Conservation (phyloP, 345 rosid species). For the Erysimum cheiranthoides region DNA sequence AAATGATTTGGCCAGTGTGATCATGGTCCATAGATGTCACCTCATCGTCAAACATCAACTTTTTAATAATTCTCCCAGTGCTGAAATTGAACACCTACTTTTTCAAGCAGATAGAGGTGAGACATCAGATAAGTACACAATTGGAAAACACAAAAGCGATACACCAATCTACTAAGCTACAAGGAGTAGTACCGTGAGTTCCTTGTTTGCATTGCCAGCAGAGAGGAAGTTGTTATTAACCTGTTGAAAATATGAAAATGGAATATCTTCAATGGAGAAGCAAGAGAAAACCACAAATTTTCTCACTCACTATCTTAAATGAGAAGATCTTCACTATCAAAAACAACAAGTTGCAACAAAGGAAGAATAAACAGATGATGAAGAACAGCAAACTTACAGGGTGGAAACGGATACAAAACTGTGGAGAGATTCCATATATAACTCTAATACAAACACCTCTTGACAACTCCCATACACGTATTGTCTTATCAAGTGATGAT, state of each 20-base stretch:
- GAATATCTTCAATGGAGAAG: constrained; percentile 5
- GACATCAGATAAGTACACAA: constrained; percentile 32
- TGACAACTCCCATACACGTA: constrained; percentile 95
- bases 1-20: constrained; percentile 92
- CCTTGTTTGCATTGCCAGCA: constrained; percentile 89
- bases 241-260: constrained; percentile 54
- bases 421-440: constrained; percentile 85
- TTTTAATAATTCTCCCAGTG: constrained; percentile 89
- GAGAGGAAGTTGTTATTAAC: constrained; percentile 97
- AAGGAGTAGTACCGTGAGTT: constrained; percentile 67
- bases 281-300: constrained; percentile 14
- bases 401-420: constrained; percentile 91
- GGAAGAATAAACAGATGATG: background rate
- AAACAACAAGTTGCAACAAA: background rate
- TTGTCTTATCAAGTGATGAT: constrained; percentile 91
- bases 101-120: constrained; percentile 35
- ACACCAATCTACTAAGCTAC: constrained; percentile 17
- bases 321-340: constrained; percentile 5
- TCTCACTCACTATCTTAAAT: constrained; percentile 18
- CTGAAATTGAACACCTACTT: constrained; percentile 91
- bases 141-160: constrained; percentile 17
- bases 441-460: constrained; percentile 95
- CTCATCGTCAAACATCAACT: constrained; percentile 59
- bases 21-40: constrained; percentile 98
- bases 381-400: constrained; percentile 66